Conservation (phyloP, 2,329 filamentous ascomycete species). For the Trichoderma sp. region DNA sequence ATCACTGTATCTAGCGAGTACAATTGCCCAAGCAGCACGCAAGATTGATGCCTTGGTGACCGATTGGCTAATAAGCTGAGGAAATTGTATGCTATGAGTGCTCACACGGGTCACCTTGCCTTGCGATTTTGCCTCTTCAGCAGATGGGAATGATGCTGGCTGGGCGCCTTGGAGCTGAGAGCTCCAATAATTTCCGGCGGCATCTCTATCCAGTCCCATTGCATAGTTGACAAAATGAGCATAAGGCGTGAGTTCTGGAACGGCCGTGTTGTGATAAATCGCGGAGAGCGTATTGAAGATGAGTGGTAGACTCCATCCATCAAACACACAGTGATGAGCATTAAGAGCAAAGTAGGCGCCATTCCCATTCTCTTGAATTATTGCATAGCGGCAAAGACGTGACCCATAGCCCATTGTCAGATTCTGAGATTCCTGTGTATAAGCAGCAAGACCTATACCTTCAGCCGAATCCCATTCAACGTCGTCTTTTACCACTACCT, state of each 20-base stretch:
- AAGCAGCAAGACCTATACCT: background rate
- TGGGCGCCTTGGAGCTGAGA: conserved; percentile 19
- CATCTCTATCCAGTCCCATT: background rate
- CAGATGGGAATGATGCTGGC: background rate
- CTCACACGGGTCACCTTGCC: background rate
- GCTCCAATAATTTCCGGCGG: conserved; percentile 17
- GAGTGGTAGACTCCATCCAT: background rate
- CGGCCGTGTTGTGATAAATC: background rate
- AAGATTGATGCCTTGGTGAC: conserved; percentile 24
- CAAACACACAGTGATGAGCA: conserved; percentile 10
- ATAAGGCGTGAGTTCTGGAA: background rate
- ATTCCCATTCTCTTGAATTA: background rate
- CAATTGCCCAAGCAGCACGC: conserved; percentile 28
- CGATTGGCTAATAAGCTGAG: background rate
- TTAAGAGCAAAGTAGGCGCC: background rate
- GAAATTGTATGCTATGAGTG: background rate
- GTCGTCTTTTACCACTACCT: background rate
- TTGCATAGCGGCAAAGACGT: background rate
- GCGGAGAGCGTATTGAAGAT: background rate
- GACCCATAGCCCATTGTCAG: background rate
- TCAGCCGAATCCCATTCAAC: background rate
- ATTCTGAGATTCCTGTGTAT: background rate
- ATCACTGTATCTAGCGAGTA: conserved; percentile 23
- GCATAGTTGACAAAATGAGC: conserved; percentile 11
- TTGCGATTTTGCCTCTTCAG: background rate